Evolutionary conservation across 2,329 filamentous ascomycete genomes (phyloP), one percentile per base, ranked within the genome.

Genomic region (Diaporthe vaccinii): DNA sequence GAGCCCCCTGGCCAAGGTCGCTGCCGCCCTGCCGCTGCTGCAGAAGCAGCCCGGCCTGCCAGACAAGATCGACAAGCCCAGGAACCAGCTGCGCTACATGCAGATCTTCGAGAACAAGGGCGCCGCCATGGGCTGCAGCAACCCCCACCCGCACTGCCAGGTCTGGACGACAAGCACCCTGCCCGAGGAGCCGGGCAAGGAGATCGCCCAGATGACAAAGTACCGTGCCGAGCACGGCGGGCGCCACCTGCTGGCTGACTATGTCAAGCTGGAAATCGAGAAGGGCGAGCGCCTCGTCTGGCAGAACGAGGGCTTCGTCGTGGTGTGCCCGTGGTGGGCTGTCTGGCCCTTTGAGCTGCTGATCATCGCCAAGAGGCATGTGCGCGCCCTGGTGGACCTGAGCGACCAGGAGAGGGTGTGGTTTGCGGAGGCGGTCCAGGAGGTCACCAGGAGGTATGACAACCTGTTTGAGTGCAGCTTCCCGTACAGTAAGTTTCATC

Each of bases 61-160:
- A 75, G 82, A 81, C 74, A 76, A 82, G 34, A 82, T 89, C 25
- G 79, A 85, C 10, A 85, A 86, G 39, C 93, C 95, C 6, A 91
- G 89, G 70, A 90, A 94, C 72, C 95, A 98, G 84, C 95, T 98
- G 80, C 91, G 94, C 72, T 98, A 98, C 86, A 98, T 99, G 96
- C 97, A 99, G 83, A 98, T 99, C 78, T 99, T 99, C 78, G 97
- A 99, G 86, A 99, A 99, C 88, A 99, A 99, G 86, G 97, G 97
- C 70, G 92, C 94, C 1, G 95, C 96, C 15, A 99, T 99, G 97
- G 97, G 97, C 70, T 99, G 97, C 87, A 98, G 96, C 1, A 99
- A 99, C 83, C 97, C 97, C 0, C 97, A 99, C 83, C 97, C 97
- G 0, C 97, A 99, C 85, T 96, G 97, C 75, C 97, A 99, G 84